These are phyloP conservation scores for Aspergillus egyptiacus DNA, from an alignment of 495 filamentous ascomycete genomes.

Conservation along the genomic window DNA sequence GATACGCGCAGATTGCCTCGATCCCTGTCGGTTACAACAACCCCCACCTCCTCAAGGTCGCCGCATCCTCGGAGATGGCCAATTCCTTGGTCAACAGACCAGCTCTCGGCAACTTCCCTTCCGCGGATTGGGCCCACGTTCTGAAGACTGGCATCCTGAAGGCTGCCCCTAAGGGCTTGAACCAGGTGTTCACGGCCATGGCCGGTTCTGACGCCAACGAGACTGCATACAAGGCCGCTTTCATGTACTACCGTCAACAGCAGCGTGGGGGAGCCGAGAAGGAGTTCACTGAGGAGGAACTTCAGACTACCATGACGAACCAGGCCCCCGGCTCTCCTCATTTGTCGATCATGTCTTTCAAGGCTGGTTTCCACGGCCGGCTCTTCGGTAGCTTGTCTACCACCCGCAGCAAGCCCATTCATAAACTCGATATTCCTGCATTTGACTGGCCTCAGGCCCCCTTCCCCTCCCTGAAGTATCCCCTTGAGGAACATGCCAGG, in stretches of 20 bases:
- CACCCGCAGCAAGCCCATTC: slow-evolving; percentile 92
- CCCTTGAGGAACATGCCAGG: slow-evolving; percentile 71
- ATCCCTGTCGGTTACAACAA: slow-evolving; percentile 98
- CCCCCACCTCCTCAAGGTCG: slow-evolving; percentile 65
- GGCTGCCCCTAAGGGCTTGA: slow-evolving; percentile 82
- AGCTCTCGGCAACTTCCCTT: slow-evolving; percentile 93
- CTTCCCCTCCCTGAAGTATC: slow-evolving; percentile 88
- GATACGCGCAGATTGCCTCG: slow-evolving; percentile 92
- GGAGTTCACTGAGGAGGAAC: slow-evolving; percentile 80
- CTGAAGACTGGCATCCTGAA: slow-evolving; percentile 82
- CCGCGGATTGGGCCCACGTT: slow-evolving; percentile 78
- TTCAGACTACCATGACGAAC: slow-evolving; percentile 77
- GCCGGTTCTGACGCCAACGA: slow-evolving; percentile 97
- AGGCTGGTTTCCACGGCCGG: slow-evolving; percentile 89
- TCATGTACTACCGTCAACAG: slow-evolving; percentile 90
- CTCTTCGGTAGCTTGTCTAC: slow-evolving; percentile 89
- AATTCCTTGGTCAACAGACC: slow-evolving; percentile 86
- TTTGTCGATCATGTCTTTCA: slow-evolving; percentile 91
- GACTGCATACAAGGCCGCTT: slow-evolving; percentile 97
- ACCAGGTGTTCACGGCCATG: slow-evolving; percentile 97
- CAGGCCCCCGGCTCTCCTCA: slow-evolving; percentile 73
- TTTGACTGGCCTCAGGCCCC: slow-evolving; percentile 98
- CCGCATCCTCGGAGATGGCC: slow-evolving; percentile 71
- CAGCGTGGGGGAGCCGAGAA: slow-evolving; percentile 78
- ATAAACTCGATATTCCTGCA: slow-evolving; percentile 97